Conservation (phyloP, 176 grass and related monocot genomes). For the Saccharum officinarum region DNA sequence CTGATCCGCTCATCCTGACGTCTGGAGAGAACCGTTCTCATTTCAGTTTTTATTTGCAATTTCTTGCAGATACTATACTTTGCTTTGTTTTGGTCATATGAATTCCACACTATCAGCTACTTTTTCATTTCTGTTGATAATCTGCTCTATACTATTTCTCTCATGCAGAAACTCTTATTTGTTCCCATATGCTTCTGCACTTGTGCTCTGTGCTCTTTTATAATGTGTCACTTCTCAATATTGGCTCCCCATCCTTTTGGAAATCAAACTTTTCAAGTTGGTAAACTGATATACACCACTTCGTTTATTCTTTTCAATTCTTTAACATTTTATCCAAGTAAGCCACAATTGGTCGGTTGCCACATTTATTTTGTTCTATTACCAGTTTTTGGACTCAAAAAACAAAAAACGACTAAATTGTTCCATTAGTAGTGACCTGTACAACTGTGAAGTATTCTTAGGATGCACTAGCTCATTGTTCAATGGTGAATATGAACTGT, state of each 20-base stretch:
- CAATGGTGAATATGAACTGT: background rate
- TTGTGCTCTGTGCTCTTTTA: background rate
- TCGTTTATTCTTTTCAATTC: background rate
- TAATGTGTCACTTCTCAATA: background rate
- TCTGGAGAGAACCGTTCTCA: background rate
- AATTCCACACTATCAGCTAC: background rate
- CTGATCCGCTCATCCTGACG: conserved; percentile 11
- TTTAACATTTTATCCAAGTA: background rate
- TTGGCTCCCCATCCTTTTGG: background rate
- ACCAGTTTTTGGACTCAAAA: too few species aligned
- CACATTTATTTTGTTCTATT: background rate
- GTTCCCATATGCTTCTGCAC: background rate
- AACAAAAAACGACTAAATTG: background rate
- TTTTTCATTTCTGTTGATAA: background rate
- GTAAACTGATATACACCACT: background rate
- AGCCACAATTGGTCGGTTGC: background rate
- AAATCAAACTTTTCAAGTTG: background rate
- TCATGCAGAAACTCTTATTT: background rate
- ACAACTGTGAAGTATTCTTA: background rate
- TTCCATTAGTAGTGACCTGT: background rate
- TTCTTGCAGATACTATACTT: background rate
- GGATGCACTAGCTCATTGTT: background rate
- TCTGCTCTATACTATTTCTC: background rate
- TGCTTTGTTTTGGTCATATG: background rate
- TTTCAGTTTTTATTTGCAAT: background rate